Conservation (phyloP, 164 flowering plant species). For the Macadamia integrifolia region DNA sequence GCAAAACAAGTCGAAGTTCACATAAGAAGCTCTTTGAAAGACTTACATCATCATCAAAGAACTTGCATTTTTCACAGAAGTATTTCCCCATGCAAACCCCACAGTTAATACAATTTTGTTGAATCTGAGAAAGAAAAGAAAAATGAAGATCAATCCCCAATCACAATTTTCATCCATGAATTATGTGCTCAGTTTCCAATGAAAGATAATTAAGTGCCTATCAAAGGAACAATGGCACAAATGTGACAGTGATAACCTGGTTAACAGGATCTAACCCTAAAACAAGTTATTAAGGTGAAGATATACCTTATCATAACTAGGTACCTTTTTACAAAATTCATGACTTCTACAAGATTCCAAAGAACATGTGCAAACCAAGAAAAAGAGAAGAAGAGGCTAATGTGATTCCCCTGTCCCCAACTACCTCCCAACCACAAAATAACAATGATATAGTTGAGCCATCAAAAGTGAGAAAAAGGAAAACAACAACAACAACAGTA, state of each 20-base stretch:
- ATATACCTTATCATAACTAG: slow-evolving; percentile 6
- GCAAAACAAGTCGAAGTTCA: neutral
- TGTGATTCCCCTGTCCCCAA: neutral
- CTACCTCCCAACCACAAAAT: neutral
- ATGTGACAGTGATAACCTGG: neutral
- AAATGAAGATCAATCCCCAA: slow-evolving; percentile 4
- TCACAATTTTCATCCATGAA: neutral
- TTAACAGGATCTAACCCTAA: too few relatives aligned
- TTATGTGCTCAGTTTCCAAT: slow-evolving; percentile 3
- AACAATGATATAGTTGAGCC: too few relatives aligned
- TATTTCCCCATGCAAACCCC: slow-evolving; percentile 87
- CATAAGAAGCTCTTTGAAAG: neutral
- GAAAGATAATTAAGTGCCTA: neutral
- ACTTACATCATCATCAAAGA: slow-evolving; percentile 84
- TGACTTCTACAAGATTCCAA: neutral
- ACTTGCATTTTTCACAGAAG: slow-evolving; percentile 74
- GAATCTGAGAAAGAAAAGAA: slow-evolving; percentile 45
- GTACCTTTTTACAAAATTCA: neutral
- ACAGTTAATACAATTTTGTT: slow-evolving; percentile 62
- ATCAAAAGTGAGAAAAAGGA: neutral
- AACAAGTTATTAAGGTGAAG: neutral
- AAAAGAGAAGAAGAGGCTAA: neutral
- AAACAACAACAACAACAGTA: neutral
- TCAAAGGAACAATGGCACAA: neutral
- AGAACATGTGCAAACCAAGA: slow-evolving; percentile 2